Percentiles rank a stretch among this genome's conserved stretches.
phyloP scores from a whole-genome alignment of 2,329 filamentous ascomycete species.

The Botrytis hyacinthi region DNA sequence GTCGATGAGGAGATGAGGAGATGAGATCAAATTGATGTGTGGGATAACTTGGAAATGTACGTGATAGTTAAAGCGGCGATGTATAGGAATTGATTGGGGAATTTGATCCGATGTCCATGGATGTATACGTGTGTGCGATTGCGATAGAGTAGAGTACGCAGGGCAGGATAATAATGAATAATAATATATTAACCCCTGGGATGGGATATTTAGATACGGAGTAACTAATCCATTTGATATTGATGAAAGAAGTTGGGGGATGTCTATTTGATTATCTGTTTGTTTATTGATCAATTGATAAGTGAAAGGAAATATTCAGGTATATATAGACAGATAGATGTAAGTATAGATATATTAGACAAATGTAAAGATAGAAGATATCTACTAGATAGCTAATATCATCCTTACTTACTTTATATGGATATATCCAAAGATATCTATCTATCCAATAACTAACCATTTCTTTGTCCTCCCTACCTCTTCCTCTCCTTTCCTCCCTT shows the following conservation, averaged over 20 bases:
- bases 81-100: not conserved
- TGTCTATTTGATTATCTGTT: not conserved
- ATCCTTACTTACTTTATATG: not conserved
- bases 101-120: not conserved
- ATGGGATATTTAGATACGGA: too few relatives aligned
- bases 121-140: too few relatives aligned
- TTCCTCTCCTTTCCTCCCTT: not conserved
- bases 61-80: not conserved
- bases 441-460: too few relatives aligned
- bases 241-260: not conserved
- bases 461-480: not conserved
- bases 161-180: not conserved
- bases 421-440: not conserved
- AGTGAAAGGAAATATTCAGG: not conserved
- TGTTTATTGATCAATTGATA: fast-evolving
- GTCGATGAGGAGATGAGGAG: not conserved
- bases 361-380: not conserved
- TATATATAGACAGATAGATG: not conserved
- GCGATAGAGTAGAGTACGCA: not conserved
- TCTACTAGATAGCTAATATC: not conserved
- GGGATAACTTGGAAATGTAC: not conserved
- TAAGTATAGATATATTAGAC: not conserved
- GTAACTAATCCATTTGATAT: not conserved
- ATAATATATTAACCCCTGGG: not conserved
- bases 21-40: not conserved